Evolutionary conservation across 2,329 filamentous ascomycete genomes (phyloP), one percentile per base, ranked within the genome.

Genomic region (Trichoderma atrobrunneum): DNA sequence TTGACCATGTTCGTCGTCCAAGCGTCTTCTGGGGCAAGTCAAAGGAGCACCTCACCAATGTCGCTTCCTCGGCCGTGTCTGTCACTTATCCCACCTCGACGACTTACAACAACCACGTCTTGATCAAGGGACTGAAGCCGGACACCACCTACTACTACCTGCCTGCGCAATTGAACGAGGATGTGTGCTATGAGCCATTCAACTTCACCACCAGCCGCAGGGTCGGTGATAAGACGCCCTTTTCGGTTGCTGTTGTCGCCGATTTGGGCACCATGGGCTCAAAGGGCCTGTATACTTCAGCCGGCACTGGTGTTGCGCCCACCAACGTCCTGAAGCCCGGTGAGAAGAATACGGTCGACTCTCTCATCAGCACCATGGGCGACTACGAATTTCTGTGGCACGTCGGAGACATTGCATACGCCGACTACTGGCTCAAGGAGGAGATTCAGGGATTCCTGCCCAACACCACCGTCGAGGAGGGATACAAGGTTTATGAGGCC

Each of bases 141-240:
- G 67, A 70, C 30, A 70, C 67, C 28, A 70, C 67, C n/a, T 70
- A 70, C 39, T 70, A 61, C 14, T 70, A 70, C 16, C n/a, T 70
- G 7, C 67, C 67, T 7, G 67, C 57, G 11, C 67, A 70, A 28
- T 36, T 70, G 16, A 62, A 70, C 28, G 67, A 54, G 24, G 26
- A 54, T 7, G 24, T 59, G 5, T 32, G 57, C 30, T 70, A 62
- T 62, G 67, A 62, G 67, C 67, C 67, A 11, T 70, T 70, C 39
- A 70, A 70, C n/a, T 70, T 70, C 28, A 70, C 67, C 39, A 70
- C 67, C 7, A 70, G 67, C 67, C 67, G 67, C 18, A 62, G 10
- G 21, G 57, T 24, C 10, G 67, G 67, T 28, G 67, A 70, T 7
- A 54, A 62, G 57, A 70, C 28, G 21, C 67, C 57, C 1, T 70